Evolutionary conservation across 371 early-diverging fungal species (phyloP), one percentile per base, ranked within the genome.

Genomic region (Batkoa obscura): DNA sequence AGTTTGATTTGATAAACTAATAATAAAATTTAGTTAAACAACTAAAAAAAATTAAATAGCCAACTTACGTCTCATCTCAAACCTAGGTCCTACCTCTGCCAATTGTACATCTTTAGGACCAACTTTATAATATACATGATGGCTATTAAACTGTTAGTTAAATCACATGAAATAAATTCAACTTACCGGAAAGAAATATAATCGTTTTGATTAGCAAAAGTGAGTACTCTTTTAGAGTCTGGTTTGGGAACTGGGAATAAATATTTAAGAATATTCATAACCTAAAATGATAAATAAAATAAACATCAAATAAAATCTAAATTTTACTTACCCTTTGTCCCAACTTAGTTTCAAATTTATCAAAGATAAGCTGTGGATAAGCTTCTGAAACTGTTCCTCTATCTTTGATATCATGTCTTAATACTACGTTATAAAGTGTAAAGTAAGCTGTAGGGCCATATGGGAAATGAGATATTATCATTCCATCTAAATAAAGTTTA

Each of bases 361-460:
- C 73, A 66, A 94, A 87, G 58, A 99, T 89, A 54, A 99, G 74
- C 63, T 96, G 95, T 36, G 94, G 93, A 65, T 75, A 94, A 36
- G 93, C 92, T 70, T 94, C 91, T 3, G 89, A 92, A 23, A 97
- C 90, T 15, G 88, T 95, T 58, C 94, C 93, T 64, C 85, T 77
- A 64, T 95, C 88, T 61, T 88, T 83, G 60, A 95, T 88, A 67
- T 97, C 98, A 68, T 97, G 98, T 34, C 98, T 80, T 60, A 97
- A 73, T 0, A 94, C 95, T 33, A 96, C 91, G 63, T 98, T 97
- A 73, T 91, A 90, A 58, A 98, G 72, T 33, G 94, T 86, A 64
- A 98, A 99, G 69, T 89, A 91, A 35, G 92, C 88, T 0, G 99
- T 99, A 4, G 98, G 97, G 10, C 99, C 99, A 69, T 94, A 91